Percentiles rank a stretch among this genome's conserved stretches.
Conservation (phyloP, 78 protist species). For the Corallochytrium limacisporum region DNA sequence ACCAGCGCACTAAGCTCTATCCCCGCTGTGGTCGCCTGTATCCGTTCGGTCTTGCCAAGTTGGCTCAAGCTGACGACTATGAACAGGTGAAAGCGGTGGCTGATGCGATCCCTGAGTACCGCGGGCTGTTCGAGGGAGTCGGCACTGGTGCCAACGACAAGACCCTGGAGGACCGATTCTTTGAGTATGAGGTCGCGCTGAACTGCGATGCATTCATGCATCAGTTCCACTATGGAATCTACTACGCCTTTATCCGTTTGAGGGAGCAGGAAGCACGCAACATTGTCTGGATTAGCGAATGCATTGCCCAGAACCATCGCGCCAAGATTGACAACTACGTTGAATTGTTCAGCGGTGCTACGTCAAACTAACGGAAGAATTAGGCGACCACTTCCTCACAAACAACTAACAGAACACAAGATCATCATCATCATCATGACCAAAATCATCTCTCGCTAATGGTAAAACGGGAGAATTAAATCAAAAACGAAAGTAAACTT, state of each 20-base stretch:
- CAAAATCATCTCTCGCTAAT: no score
- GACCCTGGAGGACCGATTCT: conserved; percentile 79
- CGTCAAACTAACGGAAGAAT: no score
- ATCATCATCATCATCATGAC: no score
- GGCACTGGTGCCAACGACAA: conserved; percentile 19
- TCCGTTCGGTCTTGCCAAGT: conserved; percentile 65
- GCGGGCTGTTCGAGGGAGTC: conserved; percentile 46
- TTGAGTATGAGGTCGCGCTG: conserved; percentile 62
- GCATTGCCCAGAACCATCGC: conserved; percentile 80
- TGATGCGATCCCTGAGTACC: conserved; percentile 53
- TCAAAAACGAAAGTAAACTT: no score
- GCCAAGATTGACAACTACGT: conserved; percentile 59
- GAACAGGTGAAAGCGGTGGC: conserved; percentile 58
- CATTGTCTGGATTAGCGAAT: conserved; percentile 94
- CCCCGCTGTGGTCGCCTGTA: conserved; percentile 59
- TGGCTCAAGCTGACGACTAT: conserved; percentile 61
- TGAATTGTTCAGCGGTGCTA: no score
- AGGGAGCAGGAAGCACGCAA: conserved; percentile 92
- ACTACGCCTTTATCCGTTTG: conserved; percentile 60
- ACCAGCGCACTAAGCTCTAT: conserved; percentile 67
- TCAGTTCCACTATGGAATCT: conserved; percentile 80
- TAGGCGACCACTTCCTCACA: no score
- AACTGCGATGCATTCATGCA: conserved; percentile 59
- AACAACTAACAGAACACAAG: no score
- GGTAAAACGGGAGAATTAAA: no score